phyloP scores from a whole-genome alignment of 2,329 filamentous ascomycete species.

The Calonectria leucothoes region DNA sequence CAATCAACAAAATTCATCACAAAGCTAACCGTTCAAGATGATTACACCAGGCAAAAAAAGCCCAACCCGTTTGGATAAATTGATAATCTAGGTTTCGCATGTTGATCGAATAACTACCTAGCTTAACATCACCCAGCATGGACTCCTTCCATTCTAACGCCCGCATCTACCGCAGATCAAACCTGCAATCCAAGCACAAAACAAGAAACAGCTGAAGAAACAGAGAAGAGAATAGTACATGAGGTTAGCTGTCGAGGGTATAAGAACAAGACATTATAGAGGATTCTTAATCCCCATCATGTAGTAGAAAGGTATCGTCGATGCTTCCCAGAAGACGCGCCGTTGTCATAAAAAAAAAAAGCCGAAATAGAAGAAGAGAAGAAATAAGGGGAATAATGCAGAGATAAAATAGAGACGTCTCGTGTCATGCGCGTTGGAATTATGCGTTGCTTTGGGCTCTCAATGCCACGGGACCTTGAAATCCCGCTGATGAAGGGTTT shows the following conservation, averaged over 20 bases:
- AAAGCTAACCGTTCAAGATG: neutral
- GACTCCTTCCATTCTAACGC: conserved; percentile 24
- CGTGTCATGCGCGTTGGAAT: conserved; percentile 9
- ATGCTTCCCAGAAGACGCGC: conserved; percentile 42
- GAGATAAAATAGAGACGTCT: conserved; percentile 17
- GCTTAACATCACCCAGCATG: conserved; percentile 14
- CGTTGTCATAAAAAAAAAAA: conserved; percentile 23
- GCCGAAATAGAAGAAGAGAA: conserved; percentile 17
- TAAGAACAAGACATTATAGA: conserved; percentile 31
- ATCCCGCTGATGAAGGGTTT: conserved; percentile 56
- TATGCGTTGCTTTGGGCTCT: conserved; percentile 47
- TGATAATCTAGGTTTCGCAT: conserved; percentile 13
- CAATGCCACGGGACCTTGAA: conserved; percentile 65
- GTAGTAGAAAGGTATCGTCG: conserved; percentile 26
- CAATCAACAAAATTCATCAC: neutral
- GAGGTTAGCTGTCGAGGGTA: conserved; percentile 30
- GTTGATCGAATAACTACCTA: neutral
- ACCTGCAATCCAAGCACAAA: conserved; percentile 30
- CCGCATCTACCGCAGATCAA: conserved; percentile 11
- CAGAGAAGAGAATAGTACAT: conserved; percentile 34
- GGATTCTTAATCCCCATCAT: conserved; percentile 25
- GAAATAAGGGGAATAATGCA: conserved; percentile 4
- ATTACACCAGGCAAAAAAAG: neutral
- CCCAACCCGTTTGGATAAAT: neutral
- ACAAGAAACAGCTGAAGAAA: conserved; percentile 18